Evolutionary conservation across 1,284 basidiomycete species (phyloP), one percentile per base, ranked within the genome.

Genomic region (Cutaneotrichosporon spelunceum): DNA sequence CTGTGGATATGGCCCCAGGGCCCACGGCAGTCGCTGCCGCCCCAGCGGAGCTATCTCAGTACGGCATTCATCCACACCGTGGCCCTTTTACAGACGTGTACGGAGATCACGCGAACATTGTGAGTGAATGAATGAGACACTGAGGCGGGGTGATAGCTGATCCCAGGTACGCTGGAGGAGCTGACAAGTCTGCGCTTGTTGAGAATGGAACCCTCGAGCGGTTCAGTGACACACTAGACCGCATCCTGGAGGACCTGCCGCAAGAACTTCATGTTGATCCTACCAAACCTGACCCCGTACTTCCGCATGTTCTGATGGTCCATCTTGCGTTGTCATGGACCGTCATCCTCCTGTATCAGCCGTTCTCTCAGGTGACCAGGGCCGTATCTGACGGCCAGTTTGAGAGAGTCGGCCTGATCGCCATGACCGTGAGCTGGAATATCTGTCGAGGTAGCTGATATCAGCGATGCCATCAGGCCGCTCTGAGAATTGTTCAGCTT

Each of bases 271-370:
- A 60, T 11, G 77, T 87, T 30, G 83, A 83, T 4, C 74, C 82
- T 27, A 81, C 83, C 21, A 83, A 81, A 24, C 59, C 61, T 7
- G 75, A 79, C 8, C 81, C 79, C 10, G 82, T 85, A 2, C 81
- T 84, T 0, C 86, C 86, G 0, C 86, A 88, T 59, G 81, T 84
- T 33, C 74, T 88, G 4, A 86, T 85, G 81, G 77, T 87, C 61
- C 86, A 88, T 67, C 75, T 86, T 30, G 81, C 82, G 1, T 86
- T 85, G 70, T 84, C 84, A 77, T 88, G 86, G 86, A 78, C 85
- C 7, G 81, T 83, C 57, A 85, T 88, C 36, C 80, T 88, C 10
- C 82, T 88, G 0, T 86, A 87, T 64, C 81, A 86, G 0, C 86
- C 86, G 0, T 87, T 86, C 53, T 61, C 59, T 23, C 64, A 66